Conservation (phyloP, 2,329 filamentous ascomycete genomes). For the Teratosphaeria viscida region DNA sequence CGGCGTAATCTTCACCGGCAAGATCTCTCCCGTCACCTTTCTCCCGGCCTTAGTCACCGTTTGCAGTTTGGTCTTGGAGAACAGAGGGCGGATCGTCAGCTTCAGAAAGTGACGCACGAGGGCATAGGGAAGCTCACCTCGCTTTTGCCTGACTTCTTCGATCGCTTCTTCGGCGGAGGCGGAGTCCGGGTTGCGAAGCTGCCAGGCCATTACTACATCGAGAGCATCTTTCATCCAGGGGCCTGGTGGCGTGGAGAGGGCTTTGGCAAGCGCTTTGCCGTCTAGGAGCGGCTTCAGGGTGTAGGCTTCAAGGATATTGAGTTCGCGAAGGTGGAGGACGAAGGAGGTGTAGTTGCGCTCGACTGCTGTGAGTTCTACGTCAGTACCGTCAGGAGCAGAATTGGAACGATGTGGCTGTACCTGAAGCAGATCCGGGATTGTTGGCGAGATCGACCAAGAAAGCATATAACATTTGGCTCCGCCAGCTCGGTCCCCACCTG, state of each 20-base stretch:
- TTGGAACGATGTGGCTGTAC: conserved; percentile 27
- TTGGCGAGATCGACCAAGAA: conserved; percentile 52
- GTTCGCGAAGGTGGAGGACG: conserved; percentile 39
- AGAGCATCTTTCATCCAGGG: conserved; percentile 77
- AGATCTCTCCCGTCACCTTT: conserved; percentile 38
- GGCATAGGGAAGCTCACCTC: conserved; percentile 40
- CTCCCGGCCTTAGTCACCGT: conserved; percentile 49
- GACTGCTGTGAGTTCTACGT: conserved; percentile 27
- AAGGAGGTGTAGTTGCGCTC: conserved; percentile 44
- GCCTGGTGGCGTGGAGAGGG: conserved; percentile 57
- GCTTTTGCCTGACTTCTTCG: conserved; percentile 30
- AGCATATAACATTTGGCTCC: conserved; percentile 57
- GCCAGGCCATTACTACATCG: conserved; percentile 76
- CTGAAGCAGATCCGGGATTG: conserved; percentile 28
- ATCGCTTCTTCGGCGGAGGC: conserved; percentile 45
- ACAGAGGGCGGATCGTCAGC: conserved; percentile 56
- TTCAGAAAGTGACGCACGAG: conserved; percentile 49
- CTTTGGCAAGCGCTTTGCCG: conserved; percentile 60
- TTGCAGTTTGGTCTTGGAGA: conserved; percentile 46
- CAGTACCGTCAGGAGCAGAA: background rate
- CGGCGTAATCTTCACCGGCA: conserved; percentile 27
- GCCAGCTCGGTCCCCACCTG: conserved; percentile 63
- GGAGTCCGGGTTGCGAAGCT: conserved; percentile 64
- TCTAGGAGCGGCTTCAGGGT: conserved; percentile 49
- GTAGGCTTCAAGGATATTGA: conserved; percentile 42